Conservation (phyloP, 768 basidiomycete genomes). For the Boletus tylopilopsis region DNA sequence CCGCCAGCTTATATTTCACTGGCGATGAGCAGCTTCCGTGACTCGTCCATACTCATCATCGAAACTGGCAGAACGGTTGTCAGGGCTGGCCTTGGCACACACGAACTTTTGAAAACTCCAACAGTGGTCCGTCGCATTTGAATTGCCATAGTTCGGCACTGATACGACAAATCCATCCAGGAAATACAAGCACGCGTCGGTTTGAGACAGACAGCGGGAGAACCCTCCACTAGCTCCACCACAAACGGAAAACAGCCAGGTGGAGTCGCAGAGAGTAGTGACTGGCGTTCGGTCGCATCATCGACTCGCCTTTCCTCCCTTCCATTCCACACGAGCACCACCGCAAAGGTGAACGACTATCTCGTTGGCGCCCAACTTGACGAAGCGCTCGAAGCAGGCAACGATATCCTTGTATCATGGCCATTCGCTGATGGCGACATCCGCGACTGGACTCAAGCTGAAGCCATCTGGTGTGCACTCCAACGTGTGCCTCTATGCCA, state of each 20-base stretch:
- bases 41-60: constrained; percentile 76
- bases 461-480: constrained; percentile 74
- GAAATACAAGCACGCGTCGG: constrained; percentile 81
- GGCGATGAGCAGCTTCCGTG: constrained; percentile 66
- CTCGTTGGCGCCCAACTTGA: constrained; percentile 79
- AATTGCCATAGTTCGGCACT: not conserved
- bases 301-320: constrained; percentile 46
- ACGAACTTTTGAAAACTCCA: constrained; percentile 77
- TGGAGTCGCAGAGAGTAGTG: constrained; percentile 15
- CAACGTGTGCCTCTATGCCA: not conserved
- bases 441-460: constrained; percentile 78
- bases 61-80: constrained; percentile 70
- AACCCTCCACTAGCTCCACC: constrained; percentile 26
- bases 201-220: constrained; percentile 42
- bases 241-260: constrained; percentile 21
- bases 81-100: constrained; percentile 74
- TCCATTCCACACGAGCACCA: constrained; percentile 40
- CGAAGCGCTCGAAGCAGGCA: constrained; percentile 70
- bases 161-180: constrained; percentile 36
- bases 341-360: constrained; percentile 68
- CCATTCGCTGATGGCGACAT: constrained; percentile 76
- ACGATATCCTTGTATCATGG: constrained; percentile 75
- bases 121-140: constrained; percentile 53
- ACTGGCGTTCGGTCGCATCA: constrained; percentile 37
- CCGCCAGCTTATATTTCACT: not conserved